phyloP scores from a whole-genome alignment of 202 grass and related monocot genomes.

The Digitaria exilis region DNA sequence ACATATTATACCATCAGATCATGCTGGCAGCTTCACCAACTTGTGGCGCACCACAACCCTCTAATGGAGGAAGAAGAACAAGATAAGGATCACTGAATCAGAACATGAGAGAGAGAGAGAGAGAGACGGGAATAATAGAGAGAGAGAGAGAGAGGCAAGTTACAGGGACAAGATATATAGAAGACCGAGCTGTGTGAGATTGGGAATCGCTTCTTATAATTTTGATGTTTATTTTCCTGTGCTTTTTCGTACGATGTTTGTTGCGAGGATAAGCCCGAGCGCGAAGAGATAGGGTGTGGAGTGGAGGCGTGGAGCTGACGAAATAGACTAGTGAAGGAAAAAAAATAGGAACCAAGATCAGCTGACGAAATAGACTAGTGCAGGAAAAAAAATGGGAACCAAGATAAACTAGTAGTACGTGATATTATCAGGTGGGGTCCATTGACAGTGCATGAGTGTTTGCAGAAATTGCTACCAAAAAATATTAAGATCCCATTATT shows the following conservation, averaged over 20 bases:
- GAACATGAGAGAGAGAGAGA: not conserved
- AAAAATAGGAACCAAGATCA: not conserved
- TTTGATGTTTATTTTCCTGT: not conserved
- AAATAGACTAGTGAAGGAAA: not conserved
- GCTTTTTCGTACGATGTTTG: constrained; percentile 10
- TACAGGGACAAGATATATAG: not conserved
- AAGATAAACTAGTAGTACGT: too few species aligned
- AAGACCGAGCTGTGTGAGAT: not conserved
- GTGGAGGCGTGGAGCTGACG: not conserved
- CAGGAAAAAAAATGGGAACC: too few species aligned
- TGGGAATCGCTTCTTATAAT: not conserved
- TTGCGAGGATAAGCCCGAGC: constrained; percentile 39
- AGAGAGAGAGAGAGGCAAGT: not conserved
- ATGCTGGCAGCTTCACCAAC: constrained; percentile 94
- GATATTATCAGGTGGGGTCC: not conserved
- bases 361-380: too few species aligned
- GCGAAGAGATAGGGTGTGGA: constrained; percentile 3
- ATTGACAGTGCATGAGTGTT: not conserved
- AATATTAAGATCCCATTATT: not conserved
- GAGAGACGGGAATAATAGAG: not conserved
- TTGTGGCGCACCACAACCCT: constrained; percentile 56
- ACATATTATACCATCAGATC: constrained; percentile 52
- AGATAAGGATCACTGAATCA: constrained; percentile 2
- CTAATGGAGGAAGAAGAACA: not conserved
- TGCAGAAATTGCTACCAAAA: not conserved